Evolutionary conservation across 1,284 basidiomycete genomes (phyloP).

Genomic region (Entoloma clypeatum): DNA sequence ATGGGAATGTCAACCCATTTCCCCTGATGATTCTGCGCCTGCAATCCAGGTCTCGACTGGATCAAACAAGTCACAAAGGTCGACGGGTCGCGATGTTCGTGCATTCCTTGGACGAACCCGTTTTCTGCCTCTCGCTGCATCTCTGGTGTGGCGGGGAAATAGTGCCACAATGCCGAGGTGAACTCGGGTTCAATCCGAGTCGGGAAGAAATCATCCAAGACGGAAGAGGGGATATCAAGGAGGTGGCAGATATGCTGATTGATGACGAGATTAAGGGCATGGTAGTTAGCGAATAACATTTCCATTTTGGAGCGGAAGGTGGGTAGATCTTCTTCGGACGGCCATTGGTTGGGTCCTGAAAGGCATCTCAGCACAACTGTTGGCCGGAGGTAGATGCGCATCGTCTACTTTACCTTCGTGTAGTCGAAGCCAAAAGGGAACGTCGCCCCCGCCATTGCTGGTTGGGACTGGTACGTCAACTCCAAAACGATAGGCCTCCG

Average conservation of each 20-base stretch:
- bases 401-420: slow-evolving; percentile 17
- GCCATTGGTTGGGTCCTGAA: slow-evolving; percentile 30
- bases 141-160: slow-evolving; percentile 23
- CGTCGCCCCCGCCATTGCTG: slow-evolving; percentile 9
- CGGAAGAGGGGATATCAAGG: slow-evolving; percentile 18
- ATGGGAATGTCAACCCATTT: slow-evolving; percentile 25
- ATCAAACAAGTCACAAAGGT: slow-evolving; percentile 30
- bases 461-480: slow-evolving; percentile 17
- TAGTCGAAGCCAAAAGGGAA: slow-evolving; percentile 22
- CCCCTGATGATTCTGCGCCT: slow-evolving; percentile 27
- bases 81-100: slow-evolving; percentile 28
- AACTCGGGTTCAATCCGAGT: slow-evolving; percentile 23
- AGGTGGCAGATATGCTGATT: slow-evolving; percentile 26
- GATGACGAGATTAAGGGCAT: slow-evolving; percentile 22
- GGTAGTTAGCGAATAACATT: slow-evolving; percentile 25
- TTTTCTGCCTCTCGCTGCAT: slow-evolving; percentile 17
- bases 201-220: slow-evolving; percentile 25
- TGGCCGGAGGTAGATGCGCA: neutral
- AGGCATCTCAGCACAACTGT: neutral
- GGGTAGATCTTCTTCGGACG: slow-evolving; percentile 22
- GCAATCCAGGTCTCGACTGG: slow-evolving; percentile 24
- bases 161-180: slow-evolving; percentile 27
- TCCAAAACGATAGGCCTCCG: slow-evolving; percentile 21
- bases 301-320: slow-evolving; percentile 24
- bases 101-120: slow-evolving; percentile 27